Percentiles rank a stretch among this genome's conserved stretches.
Conservation (phyloP, 192 early-diverging fungal species). For the Chytriomyces sp. region DNA sequence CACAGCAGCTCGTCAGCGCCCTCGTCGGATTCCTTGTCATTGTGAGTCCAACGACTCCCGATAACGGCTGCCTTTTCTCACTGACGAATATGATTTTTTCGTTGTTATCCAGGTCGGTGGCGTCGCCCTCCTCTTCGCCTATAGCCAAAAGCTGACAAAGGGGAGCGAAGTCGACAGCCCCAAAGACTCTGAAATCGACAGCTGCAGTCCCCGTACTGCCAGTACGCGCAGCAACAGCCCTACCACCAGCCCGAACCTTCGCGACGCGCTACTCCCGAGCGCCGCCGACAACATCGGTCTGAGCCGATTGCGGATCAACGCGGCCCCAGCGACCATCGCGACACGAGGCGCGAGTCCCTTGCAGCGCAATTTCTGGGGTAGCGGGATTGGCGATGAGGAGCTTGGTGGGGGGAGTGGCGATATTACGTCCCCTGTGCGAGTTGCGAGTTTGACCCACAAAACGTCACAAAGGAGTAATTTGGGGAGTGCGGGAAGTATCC, state of each 20-base stretch:
- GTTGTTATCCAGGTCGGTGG: slow-evolving; percentile 29
- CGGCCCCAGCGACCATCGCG: background rate
- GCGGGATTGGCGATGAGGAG: background rate
- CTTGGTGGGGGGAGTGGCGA: background rate
- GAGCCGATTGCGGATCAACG: background rate
- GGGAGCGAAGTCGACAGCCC: background rate
- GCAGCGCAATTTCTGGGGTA: background rate
- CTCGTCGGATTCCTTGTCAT: slow-evolving; percentile 50
- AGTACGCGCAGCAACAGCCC: background rate
- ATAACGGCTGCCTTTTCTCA: background rate
- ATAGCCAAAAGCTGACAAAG: slow-evolving; percentile 27
- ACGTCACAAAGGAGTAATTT: background rate
- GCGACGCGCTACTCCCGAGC: background rate
- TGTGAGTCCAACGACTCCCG: slow-evolving; percentile 18
- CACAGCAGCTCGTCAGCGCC: slow-evolving; percentile 21
- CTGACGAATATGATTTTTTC: background rate
- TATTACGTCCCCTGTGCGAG: background rate
- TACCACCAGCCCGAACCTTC: background rate
- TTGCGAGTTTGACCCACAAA: background rate
- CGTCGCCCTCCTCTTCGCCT: slow-evolving; percentile 48
- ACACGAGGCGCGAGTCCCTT: background rate
- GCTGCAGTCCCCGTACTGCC: background rate
- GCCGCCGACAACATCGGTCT: background rate
- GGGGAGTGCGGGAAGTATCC: too few relatives aligned
- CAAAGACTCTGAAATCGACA: background rate